Conservation (phyloP, 306 rosid genomes). For the Inga oerstediana region DNA sequence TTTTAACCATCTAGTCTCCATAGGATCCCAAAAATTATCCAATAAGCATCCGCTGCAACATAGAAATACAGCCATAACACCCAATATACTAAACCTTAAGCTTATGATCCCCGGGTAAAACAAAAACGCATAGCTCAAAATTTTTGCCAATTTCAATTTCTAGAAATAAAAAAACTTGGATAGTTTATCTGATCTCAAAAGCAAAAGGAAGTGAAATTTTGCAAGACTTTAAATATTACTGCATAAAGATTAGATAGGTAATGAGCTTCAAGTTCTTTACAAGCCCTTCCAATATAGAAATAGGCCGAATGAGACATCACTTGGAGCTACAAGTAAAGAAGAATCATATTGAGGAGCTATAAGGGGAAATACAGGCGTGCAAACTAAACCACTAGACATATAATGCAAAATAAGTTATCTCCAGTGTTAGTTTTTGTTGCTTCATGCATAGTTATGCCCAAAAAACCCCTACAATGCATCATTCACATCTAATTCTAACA, state of each 20-base stretch:
- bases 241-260: too few relatives aligned
- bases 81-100: neutral
- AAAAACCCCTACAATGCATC: neutral
- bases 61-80: neutral
- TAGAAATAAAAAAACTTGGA: too few relatives aligned
- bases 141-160: too few relatives aligned
- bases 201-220: too few relatives aligned
- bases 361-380: neutral
- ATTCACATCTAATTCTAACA: neutral
- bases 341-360: neutral
- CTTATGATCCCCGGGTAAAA: neutral
- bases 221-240: too few relatives aligned
- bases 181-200: too few relatives aligned
- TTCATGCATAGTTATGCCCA: neutral
- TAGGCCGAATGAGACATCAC: too few relatives aligned
- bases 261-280: too few relatives aligned
- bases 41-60: neutral
- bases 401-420: neutral
- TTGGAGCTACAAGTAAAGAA: neutral
- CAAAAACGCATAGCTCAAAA: neutral
- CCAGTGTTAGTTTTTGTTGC: neutral
- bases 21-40: slow-evolving; percentile 3
- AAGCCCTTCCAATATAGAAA: too few relatives aligned
- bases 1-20: neutral
- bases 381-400: neutral